Evolutionary conservation across 805 yeast genomes (phyloP).

Genomic region (Saccharomycopsis sp.): DNA sequence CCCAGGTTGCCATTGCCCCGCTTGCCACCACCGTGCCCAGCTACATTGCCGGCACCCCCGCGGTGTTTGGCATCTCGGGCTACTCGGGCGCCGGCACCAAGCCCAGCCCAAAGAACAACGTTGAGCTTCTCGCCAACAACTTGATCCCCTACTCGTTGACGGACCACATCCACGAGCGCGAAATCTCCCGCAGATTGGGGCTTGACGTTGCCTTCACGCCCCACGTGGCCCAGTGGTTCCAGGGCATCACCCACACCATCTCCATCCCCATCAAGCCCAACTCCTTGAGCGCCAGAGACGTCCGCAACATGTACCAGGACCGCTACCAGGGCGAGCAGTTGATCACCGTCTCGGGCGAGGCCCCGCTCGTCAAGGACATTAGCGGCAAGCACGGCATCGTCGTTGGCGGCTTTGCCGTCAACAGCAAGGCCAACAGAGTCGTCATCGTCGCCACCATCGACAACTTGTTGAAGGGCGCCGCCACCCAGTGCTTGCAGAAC

Average conservation of each 20-base stretch:
- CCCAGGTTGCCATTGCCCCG: slow-evolving; percentile 89
- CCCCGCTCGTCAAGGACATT: slow-evolving; percentile 86
- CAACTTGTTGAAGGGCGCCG: slow-evolving; percentile 94
- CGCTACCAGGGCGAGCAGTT: slow-evolving; percentile 81
- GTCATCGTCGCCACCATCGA: slow-evolving; percentile 94
- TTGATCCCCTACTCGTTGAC: slow-evolving; percentile 92
- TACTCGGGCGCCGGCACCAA: slow-evolving; percentile 99
- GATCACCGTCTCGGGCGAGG: slow-evolving; percentile 79
- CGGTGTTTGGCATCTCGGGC: slow-evolving; percentile 93
- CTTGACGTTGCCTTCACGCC: slow-evolving; percentile 82
- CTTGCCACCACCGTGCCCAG: slow-evolving; percentile 44
- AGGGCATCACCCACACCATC: slow-evolving; percentile 90
- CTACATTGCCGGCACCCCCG: slow-evolving; percentile 61
- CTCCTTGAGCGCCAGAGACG: slow-evolving; percentile 66
- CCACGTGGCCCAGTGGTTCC: slow-evolving; percentile 99
- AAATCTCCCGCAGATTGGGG: slow-evolving; percentile 76
- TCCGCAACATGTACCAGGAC: slow-evolving; percentile 78
- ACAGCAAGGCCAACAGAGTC: slow-evolving; percentile 78
- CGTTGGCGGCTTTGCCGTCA: slow-evolving; percentile 93
- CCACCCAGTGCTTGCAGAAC: slow-evolving; percentile 96
- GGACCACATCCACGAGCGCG: slow-evolving; percentile 94
- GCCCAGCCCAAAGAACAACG: slow-evolving; percentile 93
- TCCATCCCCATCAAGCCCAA: slow-evolving; percentile 74
- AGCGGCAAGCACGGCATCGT: slow-evolving; percentile 92
- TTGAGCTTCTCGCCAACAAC: slow-evolving; percentile 64